Base-by-base conservation (phyloP, 2,329 filamentous ascomycete species). In the Leptoxyphium fumago region DNA sequence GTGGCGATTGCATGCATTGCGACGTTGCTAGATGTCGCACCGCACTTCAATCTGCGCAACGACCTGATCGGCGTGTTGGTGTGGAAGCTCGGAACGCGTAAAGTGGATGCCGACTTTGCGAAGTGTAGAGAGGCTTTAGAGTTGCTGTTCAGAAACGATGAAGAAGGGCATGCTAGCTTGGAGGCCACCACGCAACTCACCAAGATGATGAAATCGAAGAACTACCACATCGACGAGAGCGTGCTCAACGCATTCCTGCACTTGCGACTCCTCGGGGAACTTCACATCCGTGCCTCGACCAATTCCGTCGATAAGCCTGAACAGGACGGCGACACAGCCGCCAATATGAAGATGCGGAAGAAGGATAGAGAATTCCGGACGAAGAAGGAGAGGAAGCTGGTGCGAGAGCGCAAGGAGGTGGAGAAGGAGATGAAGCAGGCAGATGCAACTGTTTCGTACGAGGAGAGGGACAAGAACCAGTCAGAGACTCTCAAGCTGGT, bases 401-500 rank as follows among this genome's bases (percentile, higher is more conserved):
- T 84, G 47, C 88, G 86, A 62, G 87, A 96, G 63, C 80, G 84
- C 47, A 95, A 91, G 63, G 75, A 75, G 0, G 75, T 95, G 1
- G 84, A 93, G 52, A 94, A 94, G 61, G 89, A 96, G 56, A 87
- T 98, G 81, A 80, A 80, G 39, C 80, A 89, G 56, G 89, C 91
- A 1, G 88, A 96, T 61, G 91, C 91, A 2, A 73, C 84, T 4
- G 89, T 96, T 48, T 84, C 80, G 52, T 84, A 95, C 57, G 89
- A 98, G 62, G 87, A 95, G 63, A 78, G 85, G 42, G 91, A 96
- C 58, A 78, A 82, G 54, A 91, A 94, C 74, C 91, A 98, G 64
- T 83, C 86, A 5, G 93, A 98, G 64, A 95, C 88, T 2, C 68
- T 98, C 42, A 98, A 96, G 66, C 73, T 95, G 46, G 91, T 98